These are phyloP conservation scores for Amauroascus verrucosus DNA, from an alignment of 2,329 filamentous ascomycete genomes.

Conservation along the genomic window DNA sequence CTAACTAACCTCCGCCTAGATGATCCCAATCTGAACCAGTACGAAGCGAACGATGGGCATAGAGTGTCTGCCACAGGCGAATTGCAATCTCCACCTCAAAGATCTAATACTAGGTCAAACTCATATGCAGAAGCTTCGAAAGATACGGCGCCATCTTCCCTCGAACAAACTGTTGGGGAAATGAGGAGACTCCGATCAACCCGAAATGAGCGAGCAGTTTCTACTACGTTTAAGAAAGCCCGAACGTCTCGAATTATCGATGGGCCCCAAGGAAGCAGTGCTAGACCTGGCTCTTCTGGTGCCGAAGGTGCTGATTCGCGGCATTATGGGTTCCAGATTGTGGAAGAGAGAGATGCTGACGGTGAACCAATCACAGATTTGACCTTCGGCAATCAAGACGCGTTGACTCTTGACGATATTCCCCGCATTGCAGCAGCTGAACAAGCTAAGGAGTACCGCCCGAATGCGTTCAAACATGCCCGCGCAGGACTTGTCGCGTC, in stretches of 20 bases:
- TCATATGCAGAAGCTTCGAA: constrained; percentile 56
- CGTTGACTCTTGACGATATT: constrained; percentile 89
- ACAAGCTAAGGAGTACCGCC: constrained; percentile 81
- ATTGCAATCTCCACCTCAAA: constrained; percentile 43
- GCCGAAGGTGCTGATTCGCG: constrained; percentile 36
- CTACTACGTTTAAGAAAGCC: constrained; percentile 82
- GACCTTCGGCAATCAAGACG: constrained; percentile 82
- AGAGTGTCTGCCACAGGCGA: constrained; percentile 42
- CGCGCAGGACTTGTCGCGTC: constrained; percentile 57
- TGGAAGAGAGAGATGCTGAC: constrained; percentile 64
- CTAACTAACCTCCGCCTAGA: constrained; percentile 37
- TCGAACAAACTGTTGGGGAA: constrained; percentile 93
- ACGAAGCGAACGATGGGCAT: constrained; percentile 57
- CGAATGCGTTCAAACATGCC: constrained; percentile 66
- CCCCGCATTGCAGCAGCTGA: constrained; percentile 91
- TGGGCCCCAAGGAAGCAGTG: constrained; percentile 59
- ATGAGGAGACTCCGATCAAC: constrained; percentile 86
- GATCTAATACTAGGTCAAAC: constrained; percentile 60
- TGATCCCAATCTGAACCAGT: constrained; percentile 57
- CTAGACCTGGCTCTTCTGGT: constrained; percentile 59
- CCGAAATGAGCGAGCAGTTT: constrained; percentile 85
- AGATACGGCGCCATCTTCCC: constrained; percentile 60
- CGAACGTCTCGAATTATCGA: constrained; percentile 88
- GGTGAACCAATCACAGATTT: constrained; percentile 63
- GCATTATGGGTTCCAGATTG: constrained; percentile 59